Base-by-base conservation (phyloP, 352 stramenopile species). In the Saprolegnia parasitica region DNA sequence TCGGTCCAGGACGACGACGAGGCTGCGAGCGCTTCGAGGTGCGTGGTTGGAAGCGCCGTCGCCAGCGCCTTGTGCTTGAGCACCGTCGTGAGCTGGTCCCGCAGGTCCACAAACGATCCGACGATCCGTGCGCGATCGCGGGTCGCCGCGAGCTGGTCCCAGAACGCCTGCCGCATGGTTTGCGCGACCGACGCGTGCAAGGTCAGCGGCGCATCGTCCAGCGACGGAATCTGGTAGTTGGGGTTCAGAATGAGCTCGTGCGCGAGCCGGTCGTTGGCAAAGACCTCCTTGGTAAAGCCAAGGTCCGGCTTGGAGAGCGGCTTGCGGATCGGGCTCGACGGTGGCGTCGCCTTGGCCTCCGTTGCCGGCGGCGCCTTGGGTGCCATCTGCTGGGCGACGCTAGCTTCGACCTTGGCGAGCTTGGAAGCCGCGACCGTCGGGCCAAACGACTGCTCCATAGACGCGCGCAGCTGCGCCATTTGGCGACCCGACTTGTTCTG, bases 171-270 rank as follows among this genome's bases (percentile, higher is more conserved):
- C 0, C 76, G 74, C 81, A 90, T 92, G 5, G 78, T 76, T 46
- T 75, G 61, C 9, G 75, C 79, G 4, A 90, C 74, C 21, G 79
- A 74, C 13, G 76, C 71, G 15, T 71, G 73, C 16, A 11, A 39
- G 10, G 45, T 4, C 39, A 45, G 15, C 21, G 11, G 39, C 72
- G 42, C 26, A 55, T 74, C 46, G 26, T 70, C 49, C 4, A 32
- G 26, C 9, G 11, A 64, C 23, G 73, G 67, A 0, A 91, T 67
- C 26, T 81, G 75, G 47, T 87, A 90, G 24, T 76, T 64, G 0
- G 84, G 84, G 67, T 93, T 88, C 62, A 91, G 47, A 68, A 90
- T 89, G 29, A 93, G 62, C 26, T 93, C 83, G 37, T 93, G 84
- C 13, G 90, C 80, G 0, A 93, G 65, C 45, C 78, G 77, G 37